Base-by-base conservation (phyloP, 2,329 filamentous ascomycete species). In the Aspergillus fischeri region DNA sequence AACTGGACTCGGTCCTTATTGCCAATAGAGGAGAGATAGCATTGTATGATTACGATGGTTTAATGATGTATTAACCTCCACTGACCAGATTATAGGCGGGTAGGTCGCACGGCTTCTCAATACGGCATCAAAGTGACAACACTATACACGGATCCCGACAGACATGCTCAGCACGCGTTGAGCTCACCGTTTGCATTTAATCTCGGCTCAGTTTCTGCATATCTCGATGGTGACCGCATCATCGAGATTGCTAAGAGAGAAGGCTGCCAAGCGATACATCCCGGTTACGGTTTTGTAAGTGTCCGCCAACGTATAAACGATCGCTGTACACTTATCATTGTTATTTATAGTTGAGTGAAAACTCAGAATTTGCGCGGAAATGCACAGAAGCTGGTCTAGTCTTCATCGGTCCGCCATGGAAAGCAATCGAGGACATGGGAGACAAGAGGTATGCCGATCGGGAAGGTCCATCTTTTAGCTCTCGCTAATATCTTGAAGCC, bases 21-120 rank as follows among this genome's bases (percentile, higher is more conserved):
- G 94, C 94, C 54, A 99, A 99, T 73, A 88, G 94, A 66, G 94
- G 94, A 67, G 94, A 99, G 77, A 99, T 99, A 67, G 94, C 94
- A 51, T 82, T 99, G 72, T 83, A 72, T 62, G 78, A 67, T 45
- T 35, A 5, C 11, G 28, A 10, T 1, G 21, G 42, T 20, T 5
- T 47, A 41, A n/a, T 5, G 5, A 14, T 21, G 7, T 57, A 54
- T 63, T 62, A 45, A 45, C 52, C 20, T 57, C 65, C 48, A 61
- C 49, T 55, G 14, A 27, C 32, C 44, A 17, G 21, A 24, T 27
- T 24, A 25, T 44, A 83, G 81, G 60, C 90, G 94, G 65, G 94
- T 99, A 64, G 89, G 92, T 64, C 86, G 87, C 64, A 99, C 94
- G 24, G 94, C 94, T 35, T 83, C 90, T 52, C 86, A 89, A 62